Evolutionary conservation across 352 stramenopile genomes (phyloP).

Genomic region (Thalassiosira exigua): DNA sequence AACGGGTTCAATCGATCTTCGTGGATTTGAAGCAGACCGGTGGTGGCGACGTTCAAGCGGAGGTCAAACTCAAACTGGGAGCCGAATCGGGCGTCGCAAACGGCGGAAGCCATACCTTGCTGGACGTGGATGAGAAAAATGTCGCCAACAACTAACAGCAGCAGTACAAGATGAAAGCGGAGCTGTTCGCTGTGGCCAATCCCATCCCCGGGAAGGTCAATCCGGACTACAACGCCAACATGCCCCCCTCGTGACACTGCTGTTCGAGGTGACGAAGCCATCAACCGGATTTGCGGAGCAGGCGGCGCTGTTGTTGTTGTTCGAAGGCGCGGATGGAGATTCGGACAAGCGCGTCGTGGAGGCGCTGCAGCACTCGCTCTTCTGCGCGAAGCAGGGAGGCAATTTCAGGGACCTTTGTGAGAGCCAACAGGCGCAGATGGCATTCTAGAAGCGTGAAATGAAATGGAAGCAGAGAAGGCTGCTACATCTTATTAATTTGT

Average conservation of each 20-base stretch:
- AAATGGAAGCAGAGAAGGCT: too few relatives aligned
- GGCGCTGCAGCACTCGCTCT: slow-evolving; percentile 83
- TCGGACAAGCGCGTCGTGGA: slow-evolving; percentile 75
- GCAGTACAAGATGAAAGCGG: slow-evolving; percentile 68
- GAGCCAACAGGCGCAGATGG: too few relatives aligned
- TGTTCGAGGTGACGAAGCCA: slow-evolving; percentile 81
- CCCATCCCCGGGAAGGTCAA: slow-evolving; percentile 79
- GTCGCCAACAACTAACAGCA: slow-evolving; percentile 3
- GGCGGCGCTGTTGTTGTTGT: slow-evolving; percentile 64
- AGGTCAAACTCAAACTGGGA: too few relatives aligned
- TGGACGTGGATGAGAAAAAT: slow-evolving; percentile 34
- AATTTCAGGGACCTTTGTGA: too few relatives aligned
- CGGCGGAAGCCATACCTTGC: neutral
- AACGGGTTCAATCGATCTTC: slow-evolving; percentile 17
- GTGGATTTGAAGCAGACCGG: slow-evolving; percentile 19
- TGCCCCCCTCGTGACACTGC: slow-evolving; percentile 79
- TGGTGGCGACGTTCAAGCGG: too few relatives aligned
- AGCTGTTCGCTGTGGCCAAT: slow-evolving; percentile 80
- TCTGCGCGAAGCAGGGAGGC: too few relatives aligned
- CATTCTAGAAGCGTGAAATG: too few relatives aligned
- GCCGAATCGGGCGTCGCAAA: slow-evolving; percentile 2
- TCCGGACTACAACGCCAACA: slow-evolving; percentile 80
- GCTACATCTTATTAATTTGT: too few relatives aligned
- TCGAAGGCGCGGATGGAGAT: slow-evolving; percentile 14
- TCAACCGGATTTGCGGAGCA: slow-evolving; percentile 76